Evolutionary conservation across 257 asterid genomes (phyloP).

Genomic region (Hygrophila difformis): DNA sequence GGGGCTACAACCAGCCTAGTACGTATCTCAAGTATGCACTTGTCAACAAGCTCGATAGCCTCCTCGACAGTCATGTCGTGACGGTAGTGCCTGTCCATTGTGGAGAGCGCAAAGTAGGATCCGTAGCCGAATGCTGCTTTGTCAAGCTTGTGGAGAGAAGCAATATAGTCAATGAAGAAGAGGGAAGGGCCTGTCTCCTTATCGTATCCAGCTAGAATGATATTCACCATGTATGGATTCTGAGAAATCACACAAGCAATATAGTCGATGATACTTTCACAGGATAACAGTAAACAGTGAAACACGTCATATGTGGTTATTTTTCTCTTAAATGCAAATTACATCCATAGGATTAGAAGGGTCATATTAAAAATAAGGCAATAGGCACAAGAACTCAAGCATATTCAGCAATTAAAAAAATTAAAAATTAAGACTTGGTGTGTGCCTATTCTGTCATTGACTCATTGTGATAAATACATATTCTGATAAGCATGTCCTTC

Average conservation of each 20-base stretch:
- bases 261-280: too few species aligned
- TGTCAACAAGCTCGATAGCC: conserved; percentile 75
- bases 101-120: conserved; percentile 75
- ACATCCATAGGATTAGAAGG: too few species aligned
- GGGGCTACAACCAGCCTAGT: conserved; percentile 86
- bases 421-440: not conserved
- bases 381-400: not conserved
- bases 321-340: too few species aligned
- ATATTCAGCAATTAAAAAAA: too few species aligned
- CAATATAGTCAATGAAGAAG: conserved; percentile 73
- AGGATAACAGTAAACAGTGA: too few species aligned
- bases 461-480: too few species aligned
- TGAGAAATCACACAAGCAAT: too few species aligned
- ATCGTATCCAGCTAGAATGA: conserved; percentile 88
- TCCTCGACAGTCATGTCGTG: conserved; percentile 82
- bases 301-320: too few species aligned
- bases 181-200: conserved; percentile 87
- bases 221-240: conserved; percentile 84
- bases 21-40: conserved; percentile 71
- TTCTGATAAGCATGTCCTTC: too few species aligned
- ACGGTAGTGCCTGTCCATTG: conserved; percentile 91
- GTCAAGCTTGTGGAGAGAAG: conserved; percentile 84
- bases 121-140: conserved; percentile 94
- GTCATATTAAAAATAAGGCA: too few species aligned
- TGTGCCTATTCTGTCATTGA: too few species aligned